Base-by-base conservation (phyloP, 2,329 filamentous ascomycete genomes). In the Dactylellina haptotyla region DNA sequence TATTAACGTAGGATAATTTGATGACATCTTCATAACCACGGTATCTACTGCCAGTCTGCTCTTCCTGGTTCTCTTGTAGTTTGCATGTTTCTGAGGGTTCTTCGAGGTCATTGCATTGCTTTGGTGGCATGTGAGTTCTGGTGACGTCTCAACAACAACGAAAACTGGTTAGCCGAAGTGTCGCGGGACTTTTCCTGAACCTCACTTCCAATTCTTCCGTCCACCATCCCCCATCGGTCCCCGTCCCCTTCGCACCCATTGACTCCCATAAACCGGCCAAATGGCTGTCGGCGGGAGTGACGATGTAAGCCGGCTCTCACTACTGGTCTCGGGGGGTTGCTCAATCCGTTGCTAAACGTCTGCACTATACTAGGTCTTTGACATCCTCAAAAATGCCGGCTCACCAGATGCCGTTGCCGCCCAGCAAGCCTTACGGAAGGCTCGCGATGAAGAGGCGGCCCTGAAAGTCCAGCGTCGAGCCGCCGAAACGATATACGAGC, bases 401-500 rank as follows among this genome's bases (percentile, higher is more conserved):
- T 86, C 90, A 80, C 84, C 86, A 23, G 84, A 86, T 78, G 83
- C 86, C 76, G 80, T 85, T 75, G 85, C 88, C 80, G 84, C 87
- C 78, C 84, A 86, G 75, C 84, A 88, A 77, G 84, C 86, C 77
- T 85, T 86, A 66, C 81, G 89, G 78, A 86, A 87, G 79, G 85
- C 86, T 78, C 84, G 86, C 56, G 82, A 87, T 20, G 82, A 84
- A 76, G 82, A 83, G 25, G 87, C 88, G 72, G 85, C 87, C 75
- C 83, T 86, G 76, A 87, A 87, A 79, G 85, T 87, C 18, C 88
- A 91, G 79, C 81, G 85, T 76, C 84, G 88, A 63, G 83, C 90
- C 63, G 84, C 83, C 37, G 87, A 91, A 80, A 81, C 92, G 82
- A 89, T 91, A 82, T 71, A 88, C 76, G 87, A 90, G 81, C 96